phyloP scores from a whole-genome alignment of 2,329 filamentous ascomycete genomes.

The Beauveria pseudobassiana region DNA sequence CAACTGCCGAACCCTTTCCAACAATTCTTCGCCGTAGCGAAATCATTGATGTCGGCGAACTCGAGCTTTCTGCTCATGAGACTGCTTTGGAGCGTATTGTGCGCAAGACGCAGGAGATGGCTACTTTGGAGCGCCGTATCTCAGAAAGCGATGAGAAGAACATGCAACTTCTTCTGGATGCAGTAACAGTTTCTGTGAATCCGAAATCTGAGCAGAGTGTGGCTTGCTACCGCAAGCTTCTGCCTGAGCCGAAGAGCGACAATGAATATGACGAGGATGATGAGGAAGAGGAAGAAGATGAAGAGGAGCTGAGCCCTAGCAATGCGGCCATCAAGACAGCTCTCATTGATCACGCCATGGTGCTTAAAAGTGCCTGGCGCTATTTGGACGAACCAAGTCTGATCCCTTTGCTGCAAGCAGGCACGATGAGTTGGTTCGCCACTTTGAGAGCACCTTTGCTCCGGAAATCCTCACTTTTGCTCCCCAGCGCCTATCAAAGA shows the following conservation, averaged over 20 bases:
- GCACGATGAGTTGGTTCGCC: constrained; percentile 51
- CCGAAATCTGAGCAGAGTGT: constrained; percentile 68
- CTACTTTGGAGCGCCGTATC: constrained; percentile 65
- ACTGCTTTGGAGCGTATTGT: constrained; percentile 87
- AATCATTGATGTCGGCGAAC: constrained; percentile 60
- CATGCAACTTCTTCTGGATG: constrained; percentile 63
- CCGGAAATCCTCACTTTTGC: constrained; percentile 58
- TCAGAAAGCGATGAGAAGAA: constrained; percentile 64
- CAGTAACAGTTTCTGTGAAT: constrained; percentile 70
- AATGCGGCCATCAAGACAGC: constrained; percentile 78
- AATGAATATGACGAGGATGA: constrained; percentile 31
- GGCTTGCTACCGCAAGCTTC: constrained; percentile 65
- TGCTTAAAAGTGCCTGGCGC: constrained; percentile 74
- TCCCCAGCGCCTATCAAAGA: constrained; percentile 39
- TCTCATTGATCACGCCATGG: constrained; percentile 80
- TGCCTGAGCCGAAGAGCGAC: constrained; percentile 46
- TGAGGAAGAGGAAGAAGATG: constrained; percentile 35
- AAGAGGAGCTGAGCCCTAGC: constrained; percentile 47
- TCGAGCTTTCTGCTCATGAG: constrained; percentile 66
- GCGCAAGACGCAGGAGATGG: constrained; percentile 83
- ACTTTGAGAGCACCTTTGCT: constrained; percentile 56
- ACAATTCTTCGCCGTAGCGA: constrained; percentile 86
- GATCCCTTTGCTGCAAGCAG: constrained; percentile 3
- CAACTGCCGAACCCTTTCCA: constrained; percentile 78
- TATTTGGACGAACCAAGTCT: constrained; percentile 54